Evolutionary conservation across 2,329 filamentous ascomycete genomes (phyloP).

Genomic region (Aspergillus nomiae): DNA sequence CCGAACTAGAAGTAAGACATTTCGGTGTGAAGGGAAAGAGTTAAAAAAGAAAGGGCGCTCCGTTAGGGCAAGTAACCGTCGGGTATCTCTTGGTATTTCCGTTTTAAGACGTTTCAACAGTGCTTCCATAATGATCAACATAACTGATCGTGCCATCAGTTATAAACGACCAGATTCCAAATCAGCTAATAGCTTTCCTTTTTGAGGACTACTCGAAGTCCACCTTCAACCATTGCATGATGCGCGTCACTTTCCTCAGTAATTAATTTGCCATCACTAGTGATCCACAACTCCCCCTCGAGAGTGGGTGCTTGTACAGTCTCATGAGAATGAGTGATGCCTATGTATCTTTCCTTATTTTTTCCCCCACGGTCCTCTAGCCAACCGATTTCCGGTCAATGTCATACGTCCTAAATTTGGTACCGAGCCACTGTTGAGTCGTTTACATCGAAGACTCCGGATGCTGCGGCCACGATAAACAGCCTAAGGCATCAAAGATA

Average conservation of each 20-base stretch:
- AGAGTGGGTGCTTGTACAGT: background rate
- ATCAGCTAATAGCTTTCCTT: constrained; percentile 13
- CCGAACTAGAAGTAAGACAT: background rate
- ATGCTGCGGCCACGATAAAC: background rate
- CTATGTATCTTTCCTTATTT: background rate
- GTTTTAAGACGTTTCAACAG: background rate
- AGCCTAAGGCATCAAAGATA: background rate
- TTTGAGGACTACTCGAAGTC: constrained; percentile 5
- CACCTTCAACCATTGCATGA: constrained; percentile 18
- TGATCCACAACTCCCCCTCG: constrained; percentile 10
- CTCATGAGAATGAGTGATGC: background rate
- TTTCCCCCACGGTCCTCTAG: background rate
- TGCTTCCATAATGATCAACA: background rate
- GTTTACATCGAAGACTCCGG: background rate
- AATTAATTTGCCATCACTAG: constrained; percentile 3
- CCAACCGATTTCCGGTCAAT: background rate
- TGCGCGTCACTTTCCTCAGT: constrained; percentile 7
- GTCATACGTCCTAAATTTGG: background rate
- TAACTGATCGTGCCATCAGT: background rate
- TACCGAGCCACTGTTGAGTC: background rate
- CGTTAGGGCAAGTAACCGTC: background rate
- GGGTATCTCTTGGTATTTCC: background rate
- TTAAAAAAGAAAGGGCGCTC: background rate
- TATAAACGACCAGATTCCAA: constrained; percentile 8
- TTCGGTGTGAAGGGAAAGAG: background rate